Conservation (phyloP, 805 yeast species). For the Starmerella sp. region DNA sequence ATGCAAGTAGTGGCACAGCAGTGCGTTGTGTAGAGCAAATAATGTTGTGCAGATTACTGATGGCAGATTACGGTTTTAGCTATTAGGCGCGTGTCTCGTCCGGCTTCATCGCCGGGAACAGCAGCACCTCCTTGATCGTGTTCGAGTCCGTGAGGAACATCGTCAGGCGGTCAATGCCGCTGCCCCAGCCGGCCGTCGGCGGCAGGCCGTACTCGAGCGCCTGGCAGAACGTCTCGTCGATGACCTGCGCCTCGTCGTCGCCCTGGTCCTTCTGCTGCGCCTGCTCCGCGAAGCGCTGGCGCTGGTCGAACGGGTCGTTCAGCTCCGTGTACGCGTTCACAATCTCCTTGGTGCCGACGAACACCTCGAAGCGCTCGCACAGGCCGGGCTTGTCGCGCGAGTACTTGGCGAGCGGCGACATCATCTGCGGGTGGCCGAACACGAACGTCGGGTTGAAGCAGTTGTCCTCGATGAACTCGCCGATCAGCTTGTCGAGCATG, state of each 20-base stretch:
- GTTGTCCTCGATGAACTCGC: slow-evolving; percentile 79
- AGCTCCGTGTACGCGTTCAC: slow-evolving; percentile 97
- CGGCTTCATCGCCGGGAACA: slow-evolving; percentile 98
- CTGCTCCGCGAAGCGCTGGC: slow-evolving; percentile 95
- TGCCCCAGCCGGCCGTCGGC: slow-evolving; percentile 99
- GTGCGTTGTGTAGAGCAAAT: no score
- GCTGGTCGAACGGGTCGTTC: slow-evolving; percentile 98
- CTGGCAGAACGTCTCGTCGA: slow-evolving; percentile 94
- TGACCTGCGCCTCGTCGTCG: slow-evolving; percentile 95
- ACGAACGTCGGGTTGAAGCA: slow-evolving; percentile 96
- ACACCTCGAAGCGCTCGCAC: slow-evolving; percentile 97
- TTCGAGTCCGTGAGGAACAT: slow-evolving; percentile 96
- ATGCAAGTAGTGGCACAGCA: no score
- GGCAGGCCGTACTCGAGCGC: slow-evolving; percentile 98
- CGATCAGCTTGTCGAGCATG: slow-evolving; percentile 96
- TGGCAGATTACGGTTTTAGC: no score
- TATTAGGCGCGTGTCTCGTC: slow-evolving; percentile 37
- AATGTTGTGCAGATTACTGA: no score
- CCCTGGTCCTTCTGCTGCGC: slow-evolving; percentile 98
- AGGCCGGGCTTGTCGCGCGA: slow-evolving; percentile 85
- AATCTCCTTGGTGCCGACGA: slow-evolving; percentile 96
- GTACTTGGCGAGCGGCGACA: slow-evolving; percentile 98
- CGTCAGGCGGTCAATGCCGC: slow-evolving; percentile 96
- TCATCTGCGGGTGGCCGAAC: slow-evolving; percentile 98
- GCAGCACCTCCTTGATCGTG: slow-evolving; percentile 91